Evolutionary conservation across 495 filamentous ascomycete species (phyloP).

Genomic region (Xylaria acuta): DNA sequence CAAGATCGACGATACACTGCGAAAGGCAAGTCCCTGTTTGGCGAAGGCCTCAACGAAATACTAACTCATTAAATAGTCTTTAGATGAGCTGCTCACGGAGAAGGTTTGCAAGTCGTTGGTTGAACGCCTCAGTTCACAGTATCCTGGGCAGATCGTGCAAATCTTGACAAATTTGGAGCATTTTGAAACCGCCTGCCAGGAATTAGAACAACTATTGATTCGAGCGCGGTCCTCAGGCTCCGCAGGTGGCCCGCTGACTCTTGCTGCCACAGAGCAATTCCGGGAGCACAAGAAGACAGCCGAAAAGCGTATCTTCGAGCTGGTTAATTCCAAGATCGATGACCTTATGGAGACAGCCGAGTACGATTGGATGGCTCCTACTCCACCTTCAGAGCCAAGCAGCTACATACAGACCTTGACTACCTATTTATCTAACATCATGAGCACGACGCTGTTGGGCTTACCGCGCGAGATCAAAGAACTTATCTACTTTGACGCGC

Average conservation of each 20-base stretch:
- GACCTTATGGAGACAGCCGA: constrained; percentile 96
- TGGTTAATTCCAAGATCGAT: constrained; percentile 98
- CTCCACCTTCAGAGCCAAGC: constrained; percentile 70
- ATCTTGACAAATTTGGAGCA: constrained; percentile 98
- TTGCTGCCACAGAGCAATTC: constrained; percentile 86
- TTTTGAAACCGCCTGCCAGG: constrained; percentile 89
- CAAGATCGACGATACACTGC: constrained; percentile 87
- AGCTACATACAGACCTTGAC: constrained; percentile 95
- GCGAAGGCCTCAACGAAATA: not conserved
- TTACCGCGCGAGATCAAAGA: constrained; percentile 95
- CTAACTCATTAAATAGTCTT: constrained; percentile 46
- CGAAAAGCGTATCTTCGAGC: constrained; percentile 96
- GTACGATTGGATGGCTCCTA: constrained; percentile 87
- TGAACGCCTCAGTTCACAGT: constrained; percentile 87
- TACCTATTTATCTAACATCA: constrained; percentile 91
- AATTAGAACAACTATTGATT: constrained; percentile 83
- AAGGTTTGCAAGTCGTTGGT: constrained; percentile 91
- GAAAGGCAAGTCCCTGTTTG: constrained; percentile 58
- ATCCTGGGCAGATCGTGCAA: constrained; percentile 95
- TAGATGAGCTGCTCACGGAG: constrained; percentile 87
- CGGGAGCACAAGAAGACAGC: constrained; percentile 90
- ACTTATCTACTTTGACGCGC: constrained; percentile 95
- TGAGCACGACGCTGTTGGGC: constrained; percentile 90
- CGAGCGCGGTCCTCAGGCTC: constrained; percentile 79
- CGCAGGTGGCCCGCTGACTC: constrained; percentile 72